Evolutionary conservation across 1,284 basidiomycete genomes (phyloP).

Genomic region (Naganishia cerealis): DNA sequence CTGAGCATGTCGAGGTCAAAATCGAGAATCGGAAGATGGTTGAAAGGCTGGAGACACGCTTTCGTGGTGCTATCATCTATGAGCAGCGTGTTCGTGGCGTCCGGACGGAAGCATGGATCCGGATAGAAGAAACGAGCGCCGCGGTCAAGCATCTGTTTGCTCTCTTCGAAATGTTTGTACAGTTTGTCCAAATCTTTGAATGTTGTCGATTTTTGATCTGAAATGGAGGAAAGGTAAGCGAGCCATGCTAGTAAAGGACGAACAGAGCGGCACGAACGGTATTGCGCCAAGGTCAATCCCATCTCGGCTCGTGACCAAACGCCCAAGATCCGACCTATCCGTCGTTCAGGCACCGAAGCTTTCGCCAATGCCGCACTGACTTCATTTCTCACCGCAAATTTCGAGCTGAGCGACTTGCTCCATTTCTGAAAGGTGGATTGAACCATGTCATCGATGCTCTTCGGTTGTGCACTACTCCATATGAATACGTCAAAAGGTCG

Average conservation of each 20-base stretch:
- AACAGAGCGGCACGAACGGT: slow-evolving; percentile 38
- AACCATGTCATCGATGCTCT: slow-evolving; percentile 51
- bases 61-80: slow-evolving; percentile 53
- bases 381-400: background rate
- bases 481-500: slow-evolving; percentile 50
- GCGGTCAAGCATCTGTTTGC: background rate
- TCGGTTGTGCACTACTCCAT: slow-evolving; percentile 52
- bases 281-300: slow-evolving; percentile 42
- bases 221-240: slow-evolving; percentile 19
- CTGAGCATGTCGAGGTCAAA: slow-evolving; percentile 37
- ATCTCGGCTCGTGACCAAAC: slow-evolving; percentile 53
- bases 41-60: slow-evolving; percentile 51
- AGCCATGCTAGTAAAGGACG: slow-evolving; percentile 8
- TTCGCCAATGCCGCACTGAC: background rate
- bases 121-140: slow-evolving; percentile 14
- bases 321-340: slow-evolving; percentile 46
- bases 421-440: slow-evolving; percentile 42
- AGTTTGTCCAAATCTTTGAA: slow-evolving; percentile 51
- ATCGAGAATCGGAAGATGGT: slow-evolving; percentile 50
- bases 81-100: slow-evolving; percentile 41
- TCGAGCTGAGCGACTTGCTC: slow-evolving; percentile 3
- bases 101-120: slow-evolving; percentile 27
- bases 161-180: slow-evolving; percentile 37
- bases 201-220: slow-evolving; percentile 48
- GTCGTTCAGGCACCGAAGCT: slow-evolving; percentile 21